Conservation (phyloP, 352 stramenopile genomes). For the Globisporangium spiculum region DNA sequence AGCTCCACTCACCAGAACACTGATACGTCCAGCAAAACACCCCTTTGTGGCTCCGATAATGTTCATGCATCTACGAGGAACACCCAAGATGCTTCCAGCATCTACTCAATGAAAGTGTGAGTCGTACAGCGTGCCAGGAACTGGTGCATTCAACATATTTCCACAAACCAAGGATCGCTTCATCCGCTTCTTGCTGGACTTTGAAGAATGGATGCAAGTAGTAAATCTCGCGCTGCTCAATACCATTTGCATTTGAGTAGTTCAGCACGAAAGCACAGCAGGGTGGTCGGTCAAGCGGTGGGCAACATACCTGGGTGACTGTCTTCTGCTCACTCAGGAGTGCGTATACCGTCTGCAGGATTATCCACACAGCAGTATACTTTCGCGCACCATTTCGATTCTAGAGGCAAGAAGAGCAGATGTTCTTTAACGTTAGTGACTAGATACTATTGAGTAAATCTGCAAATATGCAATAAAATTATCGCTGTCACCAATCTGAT, state of each 20-base stretch:
- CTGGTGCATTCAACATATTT: neutral
- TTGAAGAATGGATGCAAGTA: constrained; percentile 86
- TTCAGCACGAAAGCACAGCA: neutral
- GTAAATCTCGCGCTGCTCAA: constrained; percentile 70
- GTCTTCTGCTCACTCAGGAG: constrained; percentile 76
- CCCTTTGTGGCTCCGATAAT: constrained; percentile 85
- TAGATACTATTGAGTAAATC: neutral
- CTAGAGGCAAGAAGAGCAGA: constrained; percentile 11
- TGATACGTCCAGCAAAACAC: constrained; percentile 59
- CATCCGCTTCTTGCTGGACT: constrained; percentile 71
- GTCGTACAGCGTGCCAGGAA: neutral
- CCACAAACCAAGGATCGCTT: constrained; percentile 71
- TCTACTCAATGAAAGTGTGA: constrained; percentile 30
- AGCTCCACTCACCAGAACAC: constrained; percentile 36
- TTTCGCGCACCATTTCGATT: constrained; percentile 64
- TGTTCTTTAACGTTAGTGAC: neutral
- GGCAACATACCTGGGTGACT: constrained; percentile 58
- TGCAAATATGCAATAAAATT: neutral
- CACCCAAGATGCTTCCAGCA: constrained; percentile 60
- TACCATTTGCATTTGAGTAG: neutral
- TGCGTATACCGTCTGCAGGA: constrained; percentile 74
- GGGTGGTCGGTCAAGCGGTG: neutral
- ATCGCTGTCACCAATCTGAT: constrained; percentile 50
- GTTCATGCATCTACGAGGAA: constrained; percentile 70
- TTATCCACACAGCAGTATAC: constrained; percentile 81